Percentiles rank a stretch among this genome's conserved stretches.
Evolutionary conservation across 352 stramenopile genomes (phyloP).

Genomic region (Pythium dissimile): DNA sequence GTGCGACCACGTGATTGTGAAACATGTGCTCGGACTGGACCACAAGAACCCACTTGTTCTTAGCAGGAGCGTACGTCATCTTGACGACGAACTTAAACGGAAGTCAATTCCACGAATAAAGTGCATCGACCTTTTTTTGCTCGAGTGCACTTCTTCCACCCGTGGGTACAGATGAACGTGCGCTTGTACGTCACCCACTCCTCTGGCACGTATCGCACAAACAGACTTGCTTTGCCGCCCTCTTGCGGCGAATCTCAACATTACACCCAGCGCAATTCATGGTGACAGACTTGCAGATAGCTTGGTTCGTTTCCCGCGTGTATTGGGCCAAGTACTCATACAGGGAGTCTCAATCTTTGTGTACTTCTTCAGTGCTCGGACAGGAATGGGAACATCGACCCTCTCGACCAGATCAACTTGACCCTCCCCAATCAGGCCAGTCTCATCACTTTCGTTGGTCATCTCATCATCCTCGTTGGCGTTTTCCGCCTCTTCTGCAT

Average conservation of each 20-base stretch:
- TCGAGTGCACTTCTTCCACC: neutral
- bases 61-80: neutral
- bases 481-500: too few species aligned
- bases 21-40: neutral
- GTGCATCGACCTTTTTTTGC: neutral
- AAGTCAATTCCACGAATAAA: neutral
- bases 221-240: neutral
- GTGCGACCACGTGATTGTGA: constrained; percentile 4
- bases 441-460: neutral
- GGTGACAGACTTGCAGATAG: neutral
- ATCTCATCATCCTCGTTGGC: too few species aligned
- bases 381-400: neutral
- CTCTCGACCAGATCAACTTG: neutral
- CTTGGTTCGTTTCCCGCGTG: neutral
- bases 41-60: neutral
- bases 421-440: neutral
- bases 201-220: neutral
- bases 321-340: neutral
- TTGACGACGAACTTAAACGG: constrained; percentile 4
- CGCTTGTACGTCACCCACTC: neutral
- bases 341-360: neutral
- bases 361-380: neutral
- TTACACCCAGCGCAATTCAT: neutral
- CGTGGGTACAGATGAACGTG: constrained; percentile 9
- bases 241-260: neutral